phyloP scores from a whole-genome alignment of 352 stramenopile species.

The Globisporangium irregulare region DNA sequence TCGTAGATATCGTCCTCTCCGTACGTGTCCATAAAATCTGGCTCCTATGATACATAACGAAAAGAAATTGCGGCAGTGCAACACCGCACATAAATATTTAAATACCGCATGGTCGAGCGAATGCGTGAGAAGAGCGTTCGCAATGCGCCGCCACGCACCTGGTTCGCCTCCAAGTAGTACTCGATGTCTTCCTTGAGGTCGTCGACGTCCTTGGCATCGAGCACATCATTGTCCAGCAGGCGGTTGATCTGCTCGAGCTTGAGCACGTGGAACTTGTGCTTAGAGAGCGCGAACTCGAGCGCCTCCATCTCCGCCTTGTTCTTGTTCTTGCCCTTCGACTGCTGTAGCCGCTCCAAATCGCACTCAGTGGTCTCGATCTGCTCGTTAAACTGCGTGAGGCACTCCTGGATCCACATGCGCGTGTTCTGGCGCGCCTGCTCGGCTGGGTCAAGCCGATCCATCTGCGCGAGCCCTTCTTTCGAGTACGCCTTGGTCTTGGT shows the following conservation, averaged over 20 bases:
- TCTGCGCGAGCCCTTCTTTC: slow-evolving; percentile 96
- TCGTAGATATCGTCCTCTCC: slow-evolving; percentile 95
- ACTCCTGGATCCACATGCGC: slow-evolving; percentile 81
- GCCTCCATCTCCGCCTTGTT: slow-evolving; percentile 93
- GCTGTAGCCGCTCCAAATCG: slow-evolving; percentile 73
- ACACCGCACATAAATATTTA: background rate
- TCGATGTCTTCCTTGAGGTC: slow-evolving; percentile 97
- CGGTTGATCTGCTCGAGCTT: slow-evolving; percentile 98
- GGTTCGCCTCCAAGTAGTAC: slow-evolving; percentile 96
- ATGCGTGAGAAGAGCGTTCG: background rate
- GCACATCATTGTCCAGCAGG: slow-evolving; percentile 95
- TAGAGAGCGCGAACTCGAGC: slow-evolving; percentile 86
- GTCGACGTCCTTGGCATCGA: slow-evolving; percentile 92
- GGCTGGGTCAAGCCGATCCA: slow-evolving; percentile 90
- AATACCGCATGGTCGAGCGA: background rate
- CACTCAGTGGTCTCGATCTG: slow-evolving; percentile 86
- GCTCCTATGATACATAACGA: slow-evolving; percentile 45
- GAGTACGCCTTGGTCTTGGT: slow-evolving; percentile 99
- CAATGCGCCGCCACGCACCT: slow-evolving; percentile 19
- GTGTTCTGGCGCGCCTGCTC: slow-evolving; percentile 82
- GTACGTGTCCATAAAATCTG: slow-evolving; percentile 92
- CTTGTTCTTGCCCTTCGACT: slow-evolving; percentile 92
- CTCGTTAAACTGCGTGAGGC: slow-evolving; percentile 83
- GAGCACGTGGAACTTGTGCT: slow-evolving; percentile 97
- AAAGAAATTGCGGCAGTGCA: background rate